These are phyloP conservation scores for Leccinum subtestaceum DNA, from an alignment of 768 basidiomycete species.

Conservation along the genomic window DNA sequence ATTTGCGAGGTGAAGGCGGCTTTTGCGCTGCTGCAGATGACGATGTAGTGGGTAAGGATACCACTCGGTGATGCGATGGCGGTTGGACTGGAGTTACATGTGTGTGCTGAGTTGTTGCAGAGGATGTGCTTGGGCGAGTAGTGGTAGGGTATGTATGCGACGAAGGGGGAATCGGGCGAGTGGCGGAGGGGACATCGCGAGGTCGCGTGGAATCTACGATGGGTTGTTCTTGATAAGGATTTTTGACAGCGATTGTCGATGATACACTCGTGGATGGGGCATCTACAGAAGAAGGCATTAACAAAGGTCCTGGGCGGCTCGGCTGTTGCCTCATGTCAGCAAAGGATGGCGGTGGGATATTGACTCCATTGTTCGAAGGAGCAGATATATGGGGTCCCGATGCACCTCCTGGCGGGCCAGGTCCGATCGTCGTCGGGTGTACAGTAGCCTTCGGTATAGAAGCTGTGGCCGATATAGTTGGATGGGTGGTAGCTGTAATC, in stretches of 20 bases:
- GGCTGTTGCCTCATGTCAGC: slow-evolving; percentile 24
- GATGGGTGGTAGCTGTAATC: background rate
- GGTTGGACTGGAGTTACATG: slow-evolving; percentile 23
- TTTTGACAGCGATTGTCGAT: slow-evolving; percentile 18
- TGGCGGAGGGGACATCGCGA: slow-evolving; percentile 21
- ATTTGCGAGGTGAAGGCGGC: slow-evolving; percentile 30
- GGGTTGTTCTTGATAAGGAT: slow-evolving; percentile 20
- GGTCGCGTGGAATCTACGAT: slow-evolving; percentile 19
- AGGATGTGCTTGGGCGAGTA: slow-evolving; percentile 20
- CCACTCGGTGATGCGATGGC: slow-evolving; percentile 34
- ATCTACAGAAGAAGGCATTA: slow-evolving; percentile 16
- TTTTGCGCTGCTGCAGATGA: slow-evolving; percentile 17
- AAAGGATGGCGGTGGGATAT: slow-evolving; percentile 10
- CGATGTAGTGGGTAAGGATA: slow-evolving; percentile 34
- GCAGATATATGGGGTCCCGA: slow-evolving; percentile 8
- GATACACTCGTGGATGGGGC: slow-evolving; percentile 4
- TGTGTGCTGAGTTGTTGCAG: slow-evolving; percentile 20
- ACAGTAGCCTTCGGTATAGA: slow-evolving; percentile 9
- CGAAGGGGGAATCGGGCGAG: slow-evolving; percentile 21
- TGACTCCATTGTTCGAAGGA: background rate
- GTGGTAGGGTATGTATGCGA: slow-evolving; percentile 24
- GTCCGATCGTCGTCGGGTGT: background rate
- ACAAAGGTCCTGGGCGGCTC: slow-evolving; percentile 15
- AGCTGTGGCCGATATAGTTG: slow-evolving; percentile 1
- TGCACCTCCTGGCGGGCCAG: slow-evolving; percentile 7